Evolutionary conservation across 139 green algal species (phyloP).

Genomic region (Asterochloris erici): DNA sequence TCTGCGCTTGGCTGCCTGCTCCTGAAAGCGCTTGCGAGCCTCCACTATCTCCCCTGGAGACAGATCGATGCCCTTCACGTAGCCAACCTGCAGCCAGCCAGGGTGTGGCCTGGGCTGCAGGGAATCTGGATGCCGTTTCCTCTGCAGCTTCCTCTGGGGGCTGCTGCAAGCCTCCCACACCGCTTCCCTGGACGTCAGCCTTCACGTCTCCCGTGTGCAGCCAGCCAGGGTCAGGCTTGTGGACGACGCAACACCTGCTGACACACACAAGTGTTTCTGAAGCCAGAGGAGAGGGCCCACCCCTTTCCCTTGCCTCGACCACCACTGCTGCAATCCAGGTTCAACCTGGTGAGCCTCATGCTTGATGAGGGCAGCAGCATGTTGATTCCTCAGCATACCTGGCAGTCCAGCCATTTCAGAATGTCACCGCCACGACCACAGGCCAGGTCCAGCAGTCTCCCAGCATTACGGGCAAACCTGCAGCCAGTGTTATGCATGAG

Average conservation of each 20-base stretch:
- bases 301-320: too few species aligned
- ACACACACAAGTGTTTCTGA: too few species aligned
- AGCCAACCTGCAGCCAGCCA: conserved; percentile 44
- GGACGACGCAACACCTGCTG: too few species aligned
- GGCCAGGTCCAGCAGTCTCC: conserved; percentile 78
- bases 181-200: background rate
- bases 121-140: background rate
- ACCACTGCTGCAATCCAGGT: too few species aligned
- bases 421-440: conserved; percentile 89
- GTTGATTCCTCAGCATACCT: conserved; percentile 17
- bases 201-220: too few species aligned
- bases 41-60: conserved; percentile 78
- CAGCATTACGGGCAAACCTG: conserved; percentile 68
- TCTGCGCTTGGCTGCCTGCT: conserved; percentile 1
- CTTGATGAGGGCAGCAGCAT: too few species aligned
- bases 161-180: background rate
- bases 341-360: background rate
- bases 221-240: too few species aligned
- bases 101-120: background rate
- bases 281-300: too few species aligned
- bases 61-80: conserved; percentile 83
- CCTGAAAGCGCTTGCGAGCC: conserved; percentile 46
- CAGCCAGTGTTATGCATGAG: background rate
- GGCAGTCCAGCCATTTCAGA: conserved; percentile 77
- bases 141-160: background rate